Evolutionary conservation across 2,329 filamentous ascomycete species (phyloP).

Genomic region (Neonectria ditissima): DNA sequence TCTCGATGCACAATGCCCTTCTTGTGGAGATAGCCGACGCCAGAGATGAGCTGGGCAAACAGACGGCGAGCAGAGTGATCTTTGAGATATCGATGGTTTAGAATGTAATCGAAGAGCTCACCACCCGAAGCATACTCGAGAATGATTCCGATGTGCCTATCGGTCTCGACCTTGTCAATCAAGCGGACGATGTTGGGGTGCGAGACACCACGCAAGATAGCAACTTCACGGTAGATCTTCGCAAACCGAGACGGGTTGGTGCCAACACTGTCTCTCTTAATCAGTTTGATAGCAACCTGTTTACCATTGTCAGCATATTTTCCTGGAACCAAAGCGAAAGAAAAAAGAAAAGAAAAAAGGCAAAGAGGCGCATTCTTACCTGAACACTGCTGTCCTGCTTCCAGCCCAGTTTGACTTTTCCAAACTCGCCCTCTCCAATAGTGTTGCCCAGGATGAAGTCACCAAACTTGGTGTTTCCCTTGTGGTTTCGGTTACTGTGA

Average conservation of each 20-base stretch:
- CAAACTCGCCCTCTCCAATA: conserved; percentile 97
- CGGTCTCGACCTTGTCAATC: conserved; percentile 98
- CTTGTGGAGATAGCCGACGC: conserved; percentile 97
- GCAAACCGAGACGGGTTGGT: conserved; percentile 89
- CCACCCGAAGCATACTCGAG: conserved; percentile 98
- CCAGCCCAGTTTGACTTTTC: conserved; percentile 98
- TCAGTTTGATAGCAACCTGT: conserved; percentile 96
- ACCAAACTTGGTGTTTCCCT: conserved; percentile 84
- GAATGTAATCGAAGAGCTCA: conserved; percentile 97
- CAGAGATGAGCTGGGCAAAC: conserved; percentile 95
- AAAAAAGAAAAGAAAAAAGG: not conserved
- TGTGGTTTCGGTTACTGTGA: conserved; percentile 63
- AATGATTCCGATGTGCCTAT: conserved; percentile 97
- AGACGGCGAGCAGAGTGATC: conserved; percentile 90
- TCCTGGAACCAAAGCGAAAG: no score
- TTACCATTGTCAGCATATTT: conserved; percentile 26
- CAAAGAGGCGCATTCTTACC: conserved; percentile 53
- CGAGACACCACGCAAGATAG: conserved; percentile 86
- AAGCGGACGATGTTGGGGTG: conserved; percentile 97
- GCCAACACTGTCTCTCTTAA: conserved; percentile 90
- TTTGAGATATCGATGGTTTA: conserved; percentile 96
- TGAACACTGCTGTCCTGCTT: conserved; percentile 93
- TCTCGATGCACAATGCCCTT: conserved; percentile 99
- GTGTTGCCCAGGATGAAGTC: conserved; percentile 97
- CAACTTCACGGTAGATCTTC: conserved; percentile 97